Conservation (phyloP, 208 protist genomes). For the Zelonia costaricensis region DNA sequence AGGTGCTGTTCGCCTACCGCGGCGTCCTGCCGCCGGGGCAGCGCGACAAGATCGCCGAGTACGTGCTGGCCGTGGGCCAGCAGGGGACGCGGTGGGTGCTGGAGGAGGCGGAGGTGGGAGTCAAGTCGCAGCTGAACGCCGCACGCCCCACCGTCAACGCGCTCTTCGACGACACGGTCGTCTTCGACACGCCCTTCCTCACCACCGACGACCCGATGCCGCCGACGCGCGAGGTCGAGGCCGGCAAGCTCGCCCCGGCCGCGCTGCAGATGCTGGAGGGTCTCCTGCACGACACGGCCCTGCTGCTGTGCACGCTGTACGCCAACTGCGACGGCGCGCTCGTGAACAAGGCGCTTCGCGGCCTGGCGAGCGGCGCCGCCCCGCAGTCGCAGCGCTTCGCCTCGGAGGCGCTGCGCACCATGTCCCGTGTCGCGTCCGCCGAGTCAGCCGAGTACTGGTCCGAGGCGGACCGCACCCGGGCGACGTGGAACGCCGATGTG, state of each 20-base stretch:
- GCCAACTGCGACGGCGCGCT: conserved; percentile 63
- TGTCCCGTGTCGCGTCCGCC: conserved; percentile 73
- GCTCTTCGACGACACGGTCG: conserved; percentile 68
- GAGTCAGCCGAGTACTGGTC: conserved; percentile 59
- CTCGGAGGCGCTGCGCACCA: conserved; percentile 74
- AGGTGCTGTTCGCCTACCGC: conserved; percentile 74
- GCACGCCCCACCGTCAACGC: conserved; percentile 79
- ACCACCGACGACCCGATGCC: conserved; percentile 50
- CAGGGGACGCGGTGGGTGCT: conserved; percentile 49
- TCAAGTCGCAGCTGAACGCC: conserved; percentile 77
- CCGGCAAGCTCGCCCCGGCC: conserved; percentile 18
- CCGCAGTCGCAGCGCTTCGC: conserved; percentile 78
- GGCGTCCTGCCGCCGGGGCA: conserved; percentile 23
- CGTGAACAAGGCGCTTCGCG: conserved; percentile 59
- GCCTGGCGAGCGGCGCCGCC: conserved; percentile 31
- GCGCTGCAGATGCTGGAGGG: conserved; percentile 46
- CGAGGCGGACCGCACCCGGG: conserved; percentile 74
- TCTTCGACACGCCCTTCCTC: conserved; percentile 63
- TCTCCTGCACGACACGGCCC: conserved; percentile 80
- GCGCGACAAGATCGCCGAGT: conserved; percentile 46
- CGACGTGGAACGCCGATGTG: conserved; percentile 75
- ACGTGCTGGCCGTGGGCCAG: conserved; percentile 48
- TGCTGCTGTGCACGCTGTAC: conserved; percentile 75
- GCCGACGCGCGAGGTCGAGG: conserved; percentile 21
- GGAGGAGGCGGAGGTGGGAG: conserved; percentile 71